Conservation (phyloP, 768 basidiomycete species). For the Amanita inopinata region DNA sequence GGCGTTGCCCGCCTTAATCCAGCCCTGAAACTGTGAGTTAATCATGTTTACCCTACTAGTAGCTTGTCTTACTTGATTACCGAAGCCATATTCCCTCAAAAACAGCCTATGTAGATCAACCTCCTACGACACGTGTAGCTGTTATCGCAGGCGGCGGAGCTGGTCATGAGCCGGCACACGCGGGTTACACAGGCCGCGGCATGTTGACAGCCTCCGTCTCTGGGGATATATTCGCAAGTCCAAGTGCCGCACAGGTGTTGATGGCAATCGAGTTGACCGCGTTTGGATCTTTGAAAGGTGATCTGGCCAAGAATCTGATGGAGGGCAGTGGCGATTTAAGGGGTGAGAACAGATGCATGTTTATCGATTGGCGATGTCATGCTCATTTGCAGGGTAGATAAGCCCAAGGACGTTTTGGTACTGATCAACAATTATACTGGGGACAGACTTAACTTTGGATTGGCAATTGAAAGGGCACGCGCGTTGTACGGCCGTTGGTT, state of each 20-base stretch:
- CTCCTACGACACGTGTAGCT: constrained; percentile 21
- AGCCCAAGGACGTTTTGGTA: constrained; percentile 24
- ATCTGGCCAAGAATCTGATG: neutral
- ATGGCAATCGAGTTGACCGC: constrained; percentile 38
- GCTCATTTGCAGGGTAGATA: no score
- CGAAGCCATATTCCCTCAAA: no score
- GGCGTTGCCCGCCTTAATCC: constrained; percentile 34
- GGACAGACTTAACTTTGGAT: constrained; percentile 49
- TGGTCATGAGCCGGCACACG: constrained; percentile 54
- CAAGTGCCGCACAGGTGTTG: constrained; percentile 49
- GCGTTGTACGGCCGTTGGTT: constrained; percentile 17
- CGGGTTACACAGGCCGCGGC: constrained; percentile 46
- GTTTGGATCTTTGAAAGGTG: constrained; percentile 11
- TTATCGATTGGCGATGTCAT: no score
- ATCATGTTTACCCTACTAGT: no score
- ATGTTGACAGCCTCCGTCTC: constrained; percentile 46
- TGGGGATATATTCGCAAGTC: constrained; percentile 57
- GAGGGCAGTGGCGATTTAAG: no score
- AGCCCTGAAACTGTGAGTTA: constrained; percentile 25
- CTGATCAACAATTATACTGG: constrained; percentile 44
- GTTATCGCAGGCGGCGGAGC: constrained; percentile 42
- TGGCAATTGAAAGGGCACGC: constrained; percentile 44
- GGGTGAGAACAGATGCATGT: no score
- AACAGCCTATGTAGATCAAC: no score
- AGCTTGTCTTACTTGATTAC: no score